Evolutionary conservation across 139 green algal genomes (phyloP).

Genomic region (Desmodesmus armatus): DNA sequence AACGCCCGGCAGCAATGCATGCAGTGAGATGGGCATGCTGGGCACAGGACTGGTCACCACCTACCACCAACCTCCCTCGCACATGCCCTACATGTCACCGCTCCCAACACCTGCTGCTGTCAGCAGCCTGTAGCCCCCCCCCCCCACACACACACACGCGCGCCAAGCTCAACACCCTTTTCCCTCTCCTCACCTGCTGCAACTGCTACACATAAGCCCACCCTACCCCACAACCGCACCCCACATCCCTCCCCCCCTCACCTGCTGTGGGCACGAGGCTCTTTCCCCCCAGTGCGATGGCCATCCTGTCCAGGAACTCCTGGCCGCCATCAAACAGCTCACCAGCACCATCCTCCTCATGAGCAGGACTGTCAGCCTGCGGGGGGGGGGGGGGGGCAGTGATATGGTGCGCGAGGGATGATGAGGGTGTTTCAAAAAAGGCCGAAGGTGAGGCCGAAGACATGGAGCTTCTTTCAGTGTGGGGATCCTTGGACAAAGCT

Average conservation of each 20-base stretch:
- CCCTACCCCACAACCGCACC: too few relatives aligned
- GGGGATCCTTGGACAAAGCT: too few relatives aligned
- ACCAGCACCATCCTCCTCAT: constrained; percentile 75
- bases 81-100: too few relatives aligned
- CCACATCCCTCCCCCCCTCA: neutral
- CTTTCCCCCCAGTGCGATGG: constrained; percentile 93
- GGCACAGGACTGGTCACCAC: neutral
- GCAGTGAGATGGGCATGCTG: neutral
- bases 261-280: constrained; percentile 85
- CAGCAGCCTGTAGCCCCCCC: neutral
- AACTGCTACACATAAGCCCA: neutral
- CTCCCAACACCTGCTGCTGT: neutral
- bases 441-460: neutral
- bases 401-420: too few relatives aligned
- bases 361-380: constrained; percentile 50
- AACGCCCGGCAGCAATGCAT: neutral
- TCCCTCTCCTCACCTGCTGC: neutral
- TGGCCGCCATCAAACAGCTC: constrained; percentile 84
- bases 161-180: neutral
- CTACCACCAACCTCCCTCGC: neutral
- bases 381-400: neutral
- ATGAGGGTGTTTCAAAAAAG: too few relatives aligned
- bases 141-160: neutral
- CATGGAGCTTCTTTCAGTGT: too few relatives aligned
- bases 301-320: constrained; percentile 95